Base-by-base conservation (phyloP, 306 rosid genomes). In the Cucurbita moschata region DNA sequence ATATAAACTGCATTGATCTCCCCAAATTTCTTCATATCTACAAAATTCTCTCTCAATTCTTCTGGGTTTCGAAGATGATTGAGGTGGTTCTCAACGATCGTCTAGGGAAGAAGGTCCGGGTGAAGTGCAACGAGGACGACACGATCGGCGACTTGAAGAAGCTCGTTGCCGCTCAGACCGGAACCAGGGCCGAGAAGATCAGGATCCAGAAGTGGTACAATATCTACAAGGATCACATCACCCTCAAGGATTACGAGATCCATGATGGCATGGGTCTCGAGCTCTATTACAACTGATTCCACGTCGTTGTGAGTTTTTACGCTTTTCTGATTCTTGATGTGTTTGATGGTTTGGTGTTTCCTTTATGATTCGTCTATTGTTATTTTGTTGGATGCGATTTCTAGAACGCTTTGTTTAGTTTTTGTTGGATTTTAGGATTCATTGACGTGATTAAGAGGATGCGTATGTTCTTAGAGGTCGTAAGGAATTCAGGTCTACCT, bases 181-280 rank as follows among this genome's bases (percentile, higher is more conserved):
- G 97, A 3, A 91, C 93, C 39, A 81, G 96, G 3, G 77, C 90
- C 1, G 90, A 89, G 43, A 89, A 89, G 87, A 87, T 89, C 74
- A 85, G 96, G 23, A 87, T 87, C 50, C 90, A 87, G 87, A 87
- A 89, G 82, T 87, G 92, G 96, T 89, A 87, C 73, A 87, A 80
- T 70, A 88, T 89, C 80, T 89, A 89, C 79, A 89, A 87, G 84
- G 89, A 89, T 66, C 97, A 91, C 70, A 89, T 89, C 84, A 89
- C 97, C 71, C 97, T 91, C 77, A 81, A 64, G 75, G 97, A 91
- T 85, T 91, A 89, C 70, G 97, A 91, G 82, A 86, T 91, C 68
- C 96, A 89, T 62, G 91, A 89, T 18, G 96, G 97, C 84, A 91
- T 87, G 97, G 97, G 96, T 64, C 97, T 91, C 72, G 96, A 91